Evolutionary conservation across 768 basidiomycete genomes (phyloP).

Genomic region (Candolleomyces aberdarensis): DNA sequence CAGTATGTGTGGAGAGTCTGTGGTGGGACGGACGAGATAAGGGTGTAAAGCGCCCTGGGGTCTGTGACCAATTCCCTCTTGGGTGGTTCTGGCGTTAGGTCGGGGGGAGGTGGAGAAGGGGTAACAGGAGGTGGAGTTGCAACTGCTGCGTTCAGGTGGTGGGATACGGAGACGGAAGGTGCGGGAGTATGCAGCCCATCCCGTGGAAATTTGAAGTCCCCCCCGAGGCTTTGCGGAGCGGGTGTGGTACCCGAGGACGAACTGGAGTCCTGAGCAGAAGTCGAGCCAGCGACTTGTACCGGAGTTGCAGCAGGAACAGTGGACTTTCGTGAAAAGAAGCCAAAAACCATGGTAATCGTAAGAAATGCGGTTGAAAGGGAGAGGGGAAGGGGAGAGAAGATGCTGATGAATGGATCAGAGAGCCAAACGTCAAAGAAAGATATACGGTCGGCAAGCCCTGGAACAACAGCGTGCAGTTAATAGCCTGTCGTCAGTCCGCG

Average conservation of each 20-base stretch:
- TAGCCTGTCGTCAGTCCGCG: not conserved
- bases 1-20: constrained; percentile 65
- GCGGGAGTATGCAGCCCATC: constrained; percentile 1
- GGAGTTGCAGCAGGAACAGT: not conserved
- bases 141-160: not conserved
- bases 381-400: not conserved
- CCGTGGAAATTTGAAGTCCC: not conserved
- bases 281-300: constrained; percentile 1
- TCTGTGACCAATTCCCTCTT: constrained; percentile 22
- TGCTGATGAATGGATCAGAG: no score
- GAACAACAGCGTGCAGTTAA: not conserved
- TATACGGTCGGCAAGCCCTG: no score
- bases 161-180: not conserved
- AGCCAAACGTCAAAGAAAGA: no score
- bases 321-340: constrained; percentile 10
- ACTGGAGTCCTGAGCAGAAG: not conserved
- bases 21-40: constrained; percentile 60
- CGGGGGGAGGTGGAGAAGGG: constrained; percentile 29
- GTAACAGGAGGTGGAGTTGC: constrained; percentile 11
- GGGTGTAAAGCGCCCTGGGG: constrained; percentile 41
- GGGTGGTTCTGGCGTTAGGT: not conserved
- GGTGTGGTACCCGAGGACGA: not conserved
- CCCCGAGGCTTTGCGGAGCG: not conserved
- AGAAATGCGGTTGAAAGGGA: not conserved
- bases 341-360: not conserved